Evolutionary conservation across 306 rosid genomes (phyloP), one percentile per base, ranked within the genome.

Genomic region (Hippophae rhamnoides): DNA sequence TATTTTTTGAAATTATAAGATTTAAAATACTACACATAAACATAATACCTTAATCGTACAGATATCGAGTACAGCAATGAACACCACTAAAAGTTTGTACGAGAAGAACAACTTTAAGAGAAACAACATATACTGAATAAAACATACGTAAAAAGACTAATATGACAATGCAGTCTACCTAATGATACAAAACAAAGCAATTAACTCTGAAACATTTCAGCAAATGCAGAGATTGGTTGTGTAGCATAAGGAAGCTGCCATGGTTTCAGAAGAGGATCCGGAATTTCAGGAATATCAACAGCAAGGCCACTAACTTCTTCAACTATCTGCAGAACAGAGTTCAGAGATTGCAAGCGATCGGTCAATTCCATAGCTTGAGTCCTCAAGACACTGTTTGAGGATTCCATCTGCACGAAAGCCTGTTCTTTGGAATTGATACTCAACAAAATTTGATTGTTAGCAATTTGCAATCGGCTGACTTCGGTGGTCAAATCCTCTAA

Each of bases 241-340:
- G 57, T 61, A 2, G 73, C 79, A 57, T 53, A 60, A 59, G 79
- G 59, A 54, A 76, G 46, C 69, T 82, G 88, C 99, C 96, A 86
- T 3, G 96, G 90, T 57, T 77, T 62, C n/a, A 88, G 69, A 18
- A 88, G 72, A 9, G 90, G 75, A 54, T 88, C 88, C 0, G 86
- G 95, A 10, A 92, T 83, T 75, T 85, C 88, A 1, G 93, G 88
- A 26, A 85, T 83, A 26, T 83, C 92, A 43, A 80, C 66, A 1
- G 87, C 61, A 8, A 83, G 59, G 6, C 96, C 95, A 40, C 82
- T 81, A 27, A 85, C 84, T 14, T 88, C 99, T 40, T 83, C 93
- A 5, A 85, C 86, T 6, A 81, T 70, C 56, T 86, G 84, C 27
- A 88, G 82, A 43, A 92, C 81, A 0, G 95, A 86, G 72, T 82